Percentiles rank a stretch among this genome's conserved stretches.
Evolutionary conservation across 2,329 filamentous ascomycete species (phyloP).

Genomic region (Aureobasidium sp.): DNA sequence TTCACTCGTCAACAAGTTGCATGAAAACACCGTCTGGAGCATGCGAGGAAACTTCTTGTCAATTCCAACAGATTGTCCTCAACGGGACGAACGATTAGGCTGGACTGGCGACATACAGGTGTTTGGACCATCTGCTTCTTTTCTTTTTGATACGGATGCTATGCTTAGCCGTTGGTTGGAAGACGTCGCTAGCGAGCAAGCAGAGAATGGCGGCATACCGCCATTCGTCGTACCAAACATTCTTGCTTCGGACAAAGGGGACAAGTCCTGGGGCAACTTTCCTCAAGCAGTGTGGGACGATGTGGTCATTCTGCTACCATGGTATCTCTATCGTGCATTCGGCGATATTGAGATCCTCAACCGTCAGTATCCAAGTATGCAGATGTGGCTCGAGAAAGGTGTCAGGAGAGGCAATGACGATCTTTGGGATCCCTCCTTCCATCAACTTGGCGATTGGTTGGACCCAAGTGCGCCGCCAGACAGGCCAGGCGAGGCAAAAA

Average conservation of each 20-base stretch:
- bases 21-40: slow-evolving; percentile 50
- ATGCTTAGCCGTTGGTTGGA: slow-evolving; percentile 46
- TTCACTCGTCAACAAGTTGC: slow-evolving; percentile 45
- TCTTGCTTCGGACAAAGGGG: slow-evolving; percentile 4
- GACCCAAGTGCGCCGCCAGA: slow-evolving; percentile 34
- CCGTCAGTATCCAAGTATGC: slow-evolving; percentile 32
- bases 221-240: slow-evolving; percentile 22
- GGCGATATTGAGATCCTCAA: slow-evolving; percentile 32
- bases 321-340: slow-evolving; percentile 29
- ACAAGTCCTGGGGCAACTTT: slow-evolving; percentile 16
- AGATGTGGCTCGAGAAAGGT: slow-evolving; percentile 32
- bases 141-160: slow-evolving; percentile 47
- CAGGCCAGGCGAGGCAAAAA: slow-evolving; percentile 28
- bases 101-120: slow-evolving; percentile 49
- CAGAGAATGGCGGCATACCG: slow-evolving; percentile 20
- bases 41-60: slow-evolving; percentile 54
- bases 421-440: slow-evolving; percentile 31
- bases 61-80: slow-evolving; percentile 53
- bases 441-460: slow-evolving; percentile 38
- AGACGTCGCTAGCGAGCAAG: slow-evolving; percentile 38
- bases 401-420: slow-evolving; percentile 28
- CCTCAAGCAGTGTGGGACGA: slow-evolving; percentile 36
- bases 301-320: slow-evolving; percentile 32
- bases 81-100: slow-evolving; percentile 49
- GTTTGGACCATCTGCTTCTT: slow-evolving; percentile 47